phyloP scores from a whole-genome alignment of 2,329 filamentous ascomycete species.

The Proliferodiscus dingleyae region DNA sequence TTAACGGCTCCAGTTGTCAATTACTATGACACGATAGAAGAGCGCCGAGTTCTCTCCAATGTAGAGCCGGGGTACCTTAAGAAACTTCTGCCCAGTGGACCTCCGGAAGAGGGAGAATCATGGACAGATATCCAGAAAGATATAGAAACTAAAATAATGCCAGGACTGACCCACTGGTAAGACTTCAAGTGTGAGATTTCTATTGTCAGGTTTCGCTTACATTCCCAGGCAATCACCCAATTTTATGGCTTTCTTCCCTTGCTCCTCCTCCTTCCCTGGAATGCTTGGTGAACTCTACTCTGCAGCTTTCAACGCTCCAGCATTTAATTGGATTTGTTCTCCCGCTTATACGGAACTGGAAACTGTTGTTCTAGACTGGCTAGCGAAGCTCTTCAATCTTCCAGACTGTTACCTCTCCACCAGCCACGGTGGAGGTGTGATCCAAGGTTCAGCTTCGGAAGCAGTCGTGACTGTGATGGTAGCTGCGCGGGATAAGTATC shows the following conservation, averaged over 20 bases:
- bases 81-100: slow-evolving; percentile 65
- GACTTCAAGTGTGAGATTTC: slow-evolving; percentile 12
- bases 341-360: slow-evolving; percentile 91
- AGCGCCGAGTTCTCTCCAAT: slow-evolving; percentile 67
- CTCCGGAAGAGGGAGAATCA: slow-evolving; percentile 62
- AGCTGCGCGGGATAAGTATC: slow-evolving; percentile 76
- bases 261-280: slow-evolving; percentile 72
- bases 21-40: slow-evolving; percentile 73
- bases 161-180: slow-evolving; percentile 83
- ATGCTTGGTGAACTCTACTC: slow-evolving; percentile 93
- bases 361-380: slow-evolving; percentile 89
- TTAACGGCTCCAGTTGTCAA: slow-evolving; percentile 58
- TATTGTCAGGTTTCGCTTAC: slow-evolving; percentile 3
- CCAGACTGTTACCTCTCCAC: slow-evolving; percentile 70
- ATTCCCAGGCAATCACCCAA: slow-evolving; percentile 69
- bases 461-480: slow-evolving; percentile 83
- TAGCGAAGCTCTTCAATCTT: slow-evolving; percentile 69
- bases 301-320: slow-evolving; percentile 79
- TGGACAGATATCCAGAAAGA: slow-evolving; percentile 80
- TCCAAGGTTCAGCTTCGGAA: slow-evolving; percentile 87
- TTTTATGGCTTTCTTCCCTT: slow-evolving; percentile 95
- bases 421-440: slow-evolving; percentile 79
- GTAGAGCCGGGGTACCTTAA: slow-evolving; percentile 83
- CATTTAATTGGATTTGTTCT: slow-evolving; percentile 96
- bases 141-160: slow-evolving; percentile 80